Evolutionary conservation across 495 filamentous ascomycete species (phyloP).

Genomic region (Rhizodiscina lignyota): DNA sequence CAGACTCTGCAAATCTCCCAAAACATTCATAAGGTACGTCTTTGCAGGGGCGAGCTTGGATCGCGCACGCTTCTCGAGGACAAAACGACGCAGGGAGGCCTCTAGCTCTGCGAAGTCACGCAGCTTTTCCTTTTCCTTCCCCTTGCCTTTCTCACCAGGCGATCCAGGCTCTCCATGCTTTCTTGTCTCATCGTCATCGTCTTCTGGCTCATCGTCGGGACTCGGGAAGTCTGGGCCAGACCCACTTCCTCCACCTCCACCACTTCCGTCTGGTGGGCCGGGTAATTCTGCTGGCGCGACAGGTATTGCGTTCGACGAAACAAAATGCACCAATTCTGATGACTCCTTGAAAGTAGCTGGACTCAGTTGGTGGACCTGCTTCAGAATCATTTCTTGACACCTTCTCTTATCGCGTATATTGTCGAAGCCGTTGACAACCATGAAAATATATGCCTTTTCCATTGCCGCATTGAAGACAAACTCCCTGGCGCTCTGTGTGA

Average conservation of each 20-base stretch:
- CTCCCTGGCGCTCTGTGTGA: conserved; percentile 88
- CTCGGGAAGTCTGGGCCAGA: conserved; percentile 17
- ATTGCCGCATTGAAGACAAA: conserved; percentile 91
- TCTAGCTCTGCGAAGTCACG: conserved; percentile 83
- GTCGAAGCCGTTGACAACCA: conserved; percentile 96
- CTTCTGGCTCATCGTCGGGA: conserved; percentile 42
- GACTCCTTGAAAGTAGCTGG: conserved; percentile 87
- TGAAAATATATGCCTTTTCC: conserved; percentile 97
- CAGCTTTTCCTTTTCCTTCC: conserved; percentile 72
- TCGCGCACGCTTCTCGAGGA: conserved; percentile 85
- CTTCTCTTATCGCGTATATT: conserved; percentile 77
- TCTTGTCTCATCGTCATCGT: conserved; percentile 23
- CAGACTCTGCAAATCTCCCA: conserved; percentile 67
- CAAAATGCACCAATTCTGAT: conserved; percentile 86
- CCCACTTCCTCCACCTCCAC: conserved; percentile 41
- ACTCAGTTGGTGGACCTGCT: conserved; percentile 70
- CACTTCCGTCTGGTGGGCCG: conserved; percentile 31
- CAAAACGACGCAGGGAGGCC: conserved; percentile 75
- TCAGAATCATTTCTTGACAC: conserved; percentile 79
- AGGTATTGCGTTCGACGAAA: conserved; percentile 89
- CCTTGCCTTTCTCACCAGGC: conserved; percentile 60
- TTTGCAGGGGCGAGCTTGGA: conserved; percentile 93
- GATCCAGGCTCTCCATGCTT: conserved; percentile 29
- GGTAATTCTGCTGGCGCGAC: conserved; percentile 32
- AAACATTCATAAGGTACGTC: conserved; percentile 88